Conservation (phyloP, 345 rosid genomes). For the Cardamine resedifolia region DNA sequence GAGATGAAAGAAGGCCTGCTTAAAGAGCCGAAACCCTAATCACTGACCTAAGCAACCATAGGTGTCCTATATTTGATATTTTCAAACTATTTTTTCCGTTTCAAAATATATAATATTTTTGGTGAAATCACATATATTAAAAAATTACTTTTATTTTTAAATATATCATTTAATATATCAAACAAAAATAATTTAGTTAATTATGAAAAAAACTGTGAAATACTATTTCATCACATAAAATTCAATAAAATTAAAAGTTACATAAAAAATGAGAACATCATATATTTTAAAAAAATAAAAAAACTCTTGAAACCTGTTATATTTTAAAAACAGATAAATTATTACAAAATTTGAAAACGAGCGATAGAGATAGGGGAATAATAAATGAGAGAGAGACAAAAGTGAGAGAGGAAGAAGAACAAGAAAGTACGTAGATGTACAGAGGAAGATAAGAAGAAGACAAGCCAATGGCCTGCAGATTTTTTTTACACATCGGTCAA, state of each 20-base stretch:
- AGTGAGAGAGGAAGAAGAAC: slow-evolving; percentile 33
- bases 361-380: slow-evolving; percentile 10
- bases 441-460: slow-evolving; percentile 40
- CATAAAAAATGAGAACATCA: too few relatives aligned
- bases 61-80: not conserved
- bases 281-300: too few relatives aligned
- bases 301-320: too few relatives aligned
- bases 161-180: too few relatives aligned
- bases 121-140: too few relatives aligned
- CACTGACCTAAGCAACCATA: not conserved
- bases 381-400: slow-evolving; percentile 26
- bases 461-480: slow-evolving; percentile 40
- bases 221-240: too few relatives aligned
- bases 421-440: slow-evolving; percentile 39
- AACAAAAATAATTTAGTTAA: too few relatives aligned
- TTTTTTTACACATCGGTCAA: slow-evolving; percentile 29
- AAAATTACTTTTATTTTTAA: too few relatives aligned
- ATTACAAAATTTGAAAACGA: not conserved
- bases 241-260: too few relatives aligned
- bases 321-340: not conserved
- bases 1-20: slow-evolving; percentile 2
- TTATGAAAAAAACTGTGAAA: too few relatives aligned
- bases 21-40: slow-evolving; percentile 3
- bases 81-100: not conserved
- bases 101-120: too few relatives aligned